These are phyloP conservation scores for Capsicum baccatum DNA, from an alignment of 257 asterid species.

Conservation along the genomic window DNA sequence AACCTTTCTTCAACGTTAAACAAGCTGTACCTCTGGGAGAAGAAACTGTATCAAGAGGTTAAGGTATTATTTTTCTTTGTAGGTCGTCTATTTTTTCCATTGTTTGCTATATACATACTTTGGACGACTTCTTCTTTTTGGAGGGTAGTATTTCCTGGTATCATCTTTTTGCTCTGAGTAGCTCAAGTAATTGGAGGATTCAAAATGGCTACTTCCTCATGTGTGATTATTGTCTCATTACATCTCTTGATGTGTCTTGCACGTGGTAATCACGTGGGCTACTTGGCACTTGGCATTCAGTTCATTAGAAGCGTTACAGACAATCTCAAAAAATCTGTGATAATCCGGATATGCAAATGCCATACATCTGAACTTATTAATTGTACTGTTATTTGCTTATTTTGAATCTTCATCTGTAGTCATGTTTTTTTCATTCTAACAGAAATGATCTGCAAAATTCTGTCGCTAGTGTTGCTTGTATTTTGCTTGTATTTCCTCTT, in stretches of 20 bases:
- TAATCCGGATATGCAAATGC: conserved; percentile 8
- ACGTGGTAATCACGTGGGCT: background rate
- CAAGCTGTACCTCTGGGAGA: conserved; percentile 94
- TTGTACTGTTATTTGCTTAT: background rate
- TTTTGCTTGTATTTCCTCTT: conserved; percentile 17
- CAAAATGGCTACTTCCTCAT: conserved; percentile 16
- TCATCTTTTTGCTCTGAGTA: background rate
- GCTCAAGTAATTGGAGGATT: conserved; percentile 7
- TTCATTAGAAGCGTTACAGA: background rate
- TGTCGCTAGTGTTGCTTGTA: background rate
- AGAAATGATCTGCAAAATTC: background rate
- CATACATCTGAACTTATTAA: background rate
- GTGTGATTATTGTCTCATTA: conserved; percentile 9
- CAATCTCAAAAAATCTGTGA: background rate
- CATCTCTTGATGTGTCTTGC: background rate
- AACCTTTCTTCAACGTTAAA: conserved; percentile 88
- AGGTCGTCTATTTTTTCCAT: conserved; percentile 24
- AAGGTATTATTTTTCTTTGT: conserved; percentile 58
- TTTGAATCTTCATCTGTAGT: conserved; percentile 7
- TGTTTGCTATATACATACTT: background rate
- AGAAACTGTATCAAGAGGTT: conserved; percentile 91
- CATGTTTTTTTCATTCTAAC: background rate
- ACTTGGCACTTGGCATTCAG: background rate
- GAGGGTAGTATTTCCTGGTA: background rate
- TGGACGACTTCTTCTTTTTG: background rate